Evolutionary conservation across 768 basidiomycete species (phyloP), one percentile per base, ranked within the genome.

Genomic region (Mrakia frigida): DNA sequence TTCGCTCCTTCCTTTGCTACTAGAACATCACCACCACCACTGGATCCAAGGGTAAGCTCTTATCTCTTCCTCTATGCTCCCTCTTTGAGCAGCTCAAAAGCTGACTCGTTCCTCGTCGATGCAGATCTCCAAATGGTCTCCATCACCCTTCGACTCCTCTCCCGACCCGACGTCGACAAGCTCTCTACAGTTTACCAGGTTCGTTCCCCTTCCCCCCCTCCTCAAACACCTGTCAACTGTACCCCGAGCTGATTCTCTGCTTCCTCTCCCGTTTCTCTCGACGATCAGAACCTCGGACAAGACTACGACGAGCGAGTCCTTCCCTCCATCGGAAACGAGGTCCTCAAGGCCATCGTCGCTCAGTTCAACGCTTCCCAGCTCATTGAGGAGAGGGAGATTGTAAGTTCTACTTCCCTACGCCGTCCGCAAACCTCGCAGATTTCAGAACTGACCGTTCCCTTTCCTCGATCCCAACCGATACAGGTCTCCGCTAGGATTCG

Each of bases 1-100:
- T n/a, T n/a, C 3, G 18, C 43, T 2, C 13, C 37, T 61, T n/a
- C 53, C 3, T 46, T 50, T 35, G 6, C 69, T 23, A 21, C 6
- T 79, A 96, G 93, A 97, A 97, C 82, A 98, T 98, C 75, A 94
- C 92, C n/a, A 98, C 97, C 2, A 97, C 92, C 2, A 98, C 97
- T 33, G 97, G 97, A 46, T 98, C 95, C 14, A 98, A 98, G 83
- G 94, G 78, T 76, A 18, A 33, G 52, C n/a, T 79, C 78, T 16
- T 56, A 75, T 68, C 41, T 61, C 21, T 50, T 11, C 13, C 65
- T 6, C 23, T 39, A 21, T n/a, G 16, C 23, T n/a, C 56, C 10
- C n/a, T 41, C 31, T n/a, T 52, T 33, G 50, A 1, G 5, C 6
- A 14, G 16, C 59, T 39, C 41, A 23, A 13, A n/a, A 25, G 10